phyloP scores from a whole-genome alignment of 1,139 yeast genomes.

The Taphrina flavorubra region DNA sequence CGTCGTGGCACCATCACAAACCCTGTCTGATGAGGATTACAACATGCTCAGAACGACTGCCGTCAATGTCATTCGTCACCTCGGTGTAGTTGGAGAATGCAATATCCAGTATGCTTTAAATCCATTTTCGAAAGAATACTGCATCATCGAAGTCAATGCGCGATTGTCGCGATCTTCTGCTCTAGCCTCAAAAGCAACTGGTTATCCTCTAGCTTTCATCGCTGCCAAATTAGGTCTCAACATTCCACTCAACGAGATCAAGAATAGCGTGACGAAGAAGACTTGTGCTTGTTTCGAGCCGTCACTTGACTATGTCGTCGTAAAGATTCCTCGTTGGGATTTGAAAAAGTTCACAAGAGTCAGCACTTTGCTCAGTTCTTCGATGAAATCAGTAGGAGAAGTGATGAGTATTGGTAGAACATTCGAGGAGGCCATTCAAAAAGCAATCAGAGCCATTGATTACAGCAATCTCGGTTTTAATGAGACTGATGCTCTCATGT shows the following conservation, averaged over 20 bases:
- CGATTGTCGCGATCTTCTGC: constrained; percentile 98
- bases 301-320: constrained; percentile 94
- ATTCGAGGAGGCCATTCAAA: constrained; percentile 96
- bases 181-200: constrained; percentile 97
- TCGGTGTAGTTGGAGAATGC: constrained; percentile 99
- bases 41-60: constrained; percentile 98
- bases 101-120: constrained; percentile 96
- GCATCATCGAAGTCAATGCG: constrained; percentile 97
- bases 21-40: constrained; percentile 94
- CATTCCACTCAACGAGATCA: constrained; percentile 88
- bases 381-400: constrained; percentile 99
- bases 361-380: constrained; percentile 81
- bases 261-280: constrained; percentile 90
- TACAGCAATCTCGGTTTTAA: constrained; percentile 94
- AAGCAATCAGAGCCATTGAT: constrained; percentile 95
- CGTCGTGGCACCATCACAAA: constrained; percentile 98
- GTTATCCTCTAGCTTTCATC: constrained; percentile 96
- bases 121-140: constrained; percentile 91
- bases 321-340: constrained; percentile 99
- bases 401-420: constrained; percentile 98
- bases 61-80: constrained; percentile 92
- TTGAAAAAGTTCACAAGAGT: constrained; percentile 94
- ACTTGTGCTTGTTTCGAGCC: constrained; percentile 99
- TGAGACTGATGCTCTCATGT: constrained; percentile 82
- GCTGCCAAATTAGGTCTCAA: constrained; percentile 97